Evolutionary conservation across 129 eudicot species (phyloP).

Genomic region (Glebionis coronaria): DNA sequence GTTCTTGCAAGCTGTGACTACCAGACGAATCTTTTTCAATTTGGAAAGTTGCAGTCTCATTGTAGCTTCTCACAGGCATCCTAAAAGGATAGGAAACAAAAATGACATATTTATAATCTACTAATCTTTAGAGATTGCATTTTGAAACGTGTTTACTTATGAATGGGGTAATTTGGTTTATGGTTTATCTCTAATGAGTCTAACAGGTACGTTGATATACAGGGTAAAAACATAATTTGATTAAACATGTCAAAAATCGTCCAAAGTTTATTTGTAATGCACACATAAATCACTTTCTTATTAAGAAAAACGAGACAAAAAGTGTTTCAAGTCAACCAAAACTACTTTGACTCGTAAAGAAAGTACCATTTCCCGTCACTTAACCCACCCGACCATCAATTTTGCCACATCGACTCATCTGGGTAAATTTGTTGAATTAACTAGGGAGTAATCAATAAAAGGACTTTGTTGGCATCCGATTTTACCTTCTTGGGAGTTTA

Average conservation of each 20-base stretch:
- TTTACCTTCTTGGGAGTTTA: constrained; percentile 94
- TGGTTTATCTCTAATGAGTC: neutral
- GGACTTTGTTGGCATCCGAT: neutral
- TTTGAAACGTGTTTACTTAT: neutral
- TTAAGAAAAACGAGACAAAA: neutral
- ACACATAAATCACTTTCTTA: neutral
- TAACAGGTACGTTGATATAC: neutral
- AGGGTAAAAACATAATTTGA: neutral
- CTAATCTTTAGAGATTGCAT: no score
- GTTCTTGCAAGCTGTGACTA: constrained; percentile 68
- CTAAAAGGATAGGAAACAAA: constrained; percentile 33
- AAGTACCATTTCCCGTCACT: no score
- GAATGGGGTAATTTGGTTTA: neutral
- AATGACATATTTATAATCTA: constrained; percentile 10
- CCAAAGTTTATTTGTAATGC: constrained; percentile 10
- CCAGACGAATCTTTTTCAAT: constrained; percentile 81
- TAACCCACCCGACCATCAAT: no score
- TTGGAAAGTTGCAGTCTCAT: constrained; percentile 66
- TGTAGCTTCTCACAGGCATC: constrained; percentile 85
- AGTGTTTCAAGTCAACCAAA: no score
- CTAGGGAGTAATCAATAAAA: constrained; percentile 5
- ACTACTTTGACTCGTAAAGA: no score
- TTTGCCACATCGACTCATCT: neutral
- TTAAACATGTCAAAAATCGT: neutral
- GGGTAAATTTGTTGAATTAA: neutral